These are phyloP conservation scores for Colletotrichum chrysophilum DNA, from an alignment of 2,329 filamentous ascomycete genomes.

Conservation along the genomic window DNA sequence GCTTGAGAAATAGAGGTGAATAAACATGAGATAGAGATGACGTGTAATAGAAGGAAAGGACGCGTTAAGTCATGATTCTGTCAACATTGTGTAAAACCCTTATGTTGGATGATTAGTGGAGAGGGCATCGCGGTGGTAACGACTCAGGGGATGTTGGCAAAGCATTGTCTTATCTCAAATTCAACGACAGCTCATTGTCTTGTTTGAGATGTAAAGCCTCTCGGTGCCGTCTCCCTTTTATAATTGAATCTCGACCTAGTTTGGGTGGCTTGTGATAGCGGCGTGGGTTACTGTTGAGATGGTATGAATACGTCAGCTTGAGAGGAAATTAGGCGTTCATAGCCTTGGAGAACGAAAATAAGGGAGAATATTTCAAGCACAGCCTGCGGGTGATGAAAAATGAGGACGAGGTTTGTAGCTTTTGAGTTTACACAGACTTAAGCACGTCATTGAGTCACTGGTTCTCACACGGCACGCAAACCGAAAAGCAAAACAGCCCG, in stretches of 20 bases:
- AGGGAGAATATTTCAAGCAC: too few species aligned
- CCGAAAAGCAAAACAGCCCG: too few species aligned
- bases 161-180: too few species aligned
- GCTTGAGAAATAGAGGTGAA: not conserved
- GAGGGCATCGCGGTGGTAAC: not conserved
- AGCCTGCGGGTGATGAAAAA: too few species aligned
- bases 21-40: not conserved
- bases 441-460: too few species aligned
- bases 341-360: too few species aligned
- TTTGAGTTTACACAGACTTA: too few species aligned
- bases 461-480: too few species aligned
- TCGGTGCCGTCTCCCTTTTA: rapidly evolving
- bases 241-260: rapidly evolving
- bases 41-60: not conserved
- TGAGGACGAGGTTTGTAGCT: too few species aligned
- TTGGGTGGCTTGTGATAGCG: not conserved
- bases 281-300: not conserved
- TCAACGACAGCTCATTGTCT: too few species aligned
- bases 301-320: not conserved
- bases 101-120: rapidly evolving
- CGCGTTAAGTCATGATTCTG: rapidly evolving
- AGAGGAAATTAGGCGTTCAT: not conserved
- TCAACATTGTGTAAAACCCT: not conserved
- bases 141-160: too few species aligned
- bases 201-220: not conserved